Evolutionary conservation across 2,329 filamentous ascomycete genomes (phyloP).

Genomic region (Talaromyces sp.): DNA sequence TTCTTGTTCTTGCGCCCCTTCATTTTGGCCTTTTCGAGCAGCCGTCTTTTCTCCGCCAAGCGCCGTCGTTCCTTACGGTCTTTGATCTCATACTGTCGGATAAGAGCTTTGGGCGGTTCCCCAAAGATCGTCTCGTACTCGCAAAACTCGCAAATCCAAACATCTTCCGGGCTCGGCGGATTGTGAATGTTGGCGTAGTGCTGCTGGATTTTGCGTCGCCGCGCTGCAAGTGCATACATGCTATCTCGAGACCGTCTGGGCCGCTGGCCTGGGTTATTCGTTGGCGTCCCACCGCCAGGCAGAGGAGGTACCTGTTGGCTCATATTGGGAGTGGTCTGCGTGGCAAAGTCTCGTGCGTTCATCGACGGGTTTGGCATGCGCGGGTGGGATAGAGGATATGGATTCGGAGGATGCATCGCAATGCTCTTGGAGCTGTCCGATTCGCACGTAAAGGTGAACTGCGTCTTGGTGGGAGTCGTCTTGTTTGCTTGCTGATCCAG

Average conservation of each 20-base stretch:
- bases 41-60: slow-evolving; percentile 74
- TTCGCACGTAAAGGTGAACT: slow-evolving; percentile 96
- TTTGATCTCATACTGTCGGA: slow-evolving; percentile 89
- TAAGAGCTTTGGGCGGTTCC: slow-evolving; percentile 73
- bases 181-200: slow-evolving; percentile 70
- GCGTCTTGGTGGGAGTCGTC: slow-evolving; percentile 65
- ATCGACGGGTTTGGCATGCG: slow-evolving; percentile 16
- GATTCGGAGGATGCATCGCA: slow-evolving; percentile 62
- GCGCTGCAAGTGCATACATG: slow-evolving; percentile 68
- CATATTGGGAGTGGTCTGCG: slow-evolving; percentile 51
- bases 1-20: slow-evolving; percentile 89
- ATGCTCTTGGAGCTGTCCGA: slow-evolving; percentile 77
- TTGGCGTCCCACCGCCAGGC: slow-evolving; percentile 32
- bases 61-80: slow-evolving; percentile 79
- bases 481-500: slow-evolving; percentile 64
- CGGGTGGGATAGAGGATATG: slow-evolving; percentile 33
- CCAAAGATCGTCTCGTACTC: slow-evolving; percentile 97
- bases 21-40: slow-evolving; percentile 89
- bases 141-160: slow-evolving; percentile 97
- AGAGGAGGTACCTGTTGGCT: slow-evolving; percentile 24
- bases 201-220: slow-evolving; percentile 70
- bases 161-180: slow-evolving; percentile 63
- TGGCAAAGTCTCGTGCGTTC: slow-evolving; percentile 39
- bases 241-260: slow-evolving; percentile 61
- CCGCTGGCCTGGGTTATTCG: slow-evolving; percentile 50